Conservation (phyloP, 73 alveolate species). For the Durusdinium trenchii region DNA sequence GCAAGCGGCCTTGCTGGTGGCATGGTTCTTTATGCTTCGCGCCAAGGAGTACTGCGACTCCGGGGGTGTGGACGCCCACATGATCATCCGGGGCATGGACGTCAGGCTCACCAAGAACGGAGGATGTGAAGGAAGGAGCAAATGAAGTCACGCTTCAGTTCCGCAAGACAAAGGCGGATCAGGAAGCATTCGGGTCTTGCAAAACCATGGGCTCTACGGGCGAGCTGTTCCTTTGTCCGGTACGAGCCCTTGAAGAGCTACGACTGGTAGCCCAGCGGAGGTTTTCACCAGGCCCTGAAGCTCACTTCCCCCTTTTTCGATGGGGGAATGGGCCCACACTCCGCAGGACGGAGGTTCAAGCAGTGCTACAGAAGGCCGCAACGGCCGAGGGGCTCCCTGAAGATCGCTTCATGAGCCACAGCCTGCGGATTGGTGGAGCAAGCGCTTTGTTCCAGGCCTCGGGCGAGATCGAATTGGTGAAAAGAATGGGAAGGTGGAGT, state of each 20-base stretch:
- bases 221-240: not conserved
- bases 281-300: not conserved
- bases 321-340: not conserved
- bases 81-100: constrained; percentile 1
- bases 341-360: not conserved
- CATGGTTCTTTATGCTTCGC: constrained; percentile 22
- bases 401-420: not conserved
- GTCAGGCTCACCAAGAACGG: not conserved
- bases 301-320: not conserved
- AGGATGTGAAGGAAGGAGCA: not conserved
- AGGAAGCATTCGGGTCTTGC: constrained; percentile 44
- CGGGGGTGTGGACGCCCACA: not conserved
- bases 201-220: constrained; percentile 6
- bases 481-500: not conserved
- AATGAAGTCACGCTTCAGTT: constrained; percentile 3
- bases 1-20: constrained; percentile 2
- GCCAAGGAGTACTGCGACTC: constrained; percentile 7
- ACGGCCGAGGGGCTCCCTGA: not conserved
- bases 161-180: constrained; percentile 48
- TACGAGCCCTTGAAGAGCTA: not conserved
- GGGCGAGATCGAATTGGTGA: not conserved
- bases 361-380: not conserved
- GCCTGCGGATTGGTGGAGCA: not conserved
- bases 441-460: not conserved
- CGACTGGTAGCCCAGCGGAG: not conserved